Evolutionary conservation across 2,329 filamentous ascomycete genomes (phyloP).

Genomic region (Oidium heveae): DNA sequence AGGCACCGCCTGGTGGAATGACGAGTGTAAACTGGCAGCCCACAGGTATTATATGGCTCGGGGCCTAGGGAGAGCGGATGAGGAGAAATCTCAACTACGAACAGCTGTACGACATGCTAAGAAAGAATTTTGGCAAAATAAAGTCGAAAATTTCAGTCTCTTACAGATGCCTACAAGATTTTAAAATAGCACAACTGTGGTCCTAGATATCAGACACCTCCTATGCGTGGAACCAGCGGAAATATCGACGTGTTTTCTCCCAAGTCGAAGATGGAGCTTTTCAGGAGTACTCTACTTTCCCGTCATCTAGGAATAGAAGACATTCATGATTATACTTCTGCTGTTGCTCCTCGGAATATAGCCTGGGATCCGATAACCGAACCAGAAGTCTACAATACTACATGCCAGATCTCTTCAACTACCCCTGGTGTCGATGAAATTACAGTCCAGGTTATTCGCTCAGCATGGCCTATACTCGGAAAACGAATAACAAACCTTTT

Average conservation of each 20-base stretch:
- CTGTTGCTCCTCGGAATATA: not conserved
- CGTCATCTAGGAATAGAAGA: not conserved
- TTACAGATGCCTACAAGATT: not conserved
- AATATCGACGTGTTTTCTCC: too few species aligned
- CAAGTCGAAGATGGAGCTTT: too few species aligned
- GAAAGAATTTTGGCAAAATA: not conserved
- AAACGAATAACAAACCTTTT: not conserved
- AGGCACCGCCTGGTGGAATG: not conserved
- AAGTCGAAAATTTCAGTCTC: not conserved
- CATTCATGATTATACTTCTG: not conserved
- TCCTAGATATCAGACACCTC: too few species aligned
- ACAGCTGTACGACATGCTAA: not conserved
- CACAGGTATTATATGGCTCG: not conserved
- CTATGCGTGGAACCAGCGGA: too few species aligned
- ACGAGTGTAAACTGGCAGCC: not conserved
- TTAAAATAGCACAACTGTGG: too few species aligned
- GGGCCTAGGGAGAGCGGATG: not conserved
- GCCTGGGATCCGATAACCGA: not conserved
- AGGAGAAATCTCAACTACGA: not conserved
- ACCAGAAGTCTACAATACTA: not conserved
- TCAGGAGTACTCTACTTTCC: not conserved
- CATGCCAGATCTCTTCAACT: not conserved
- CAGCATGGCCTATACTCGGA: not conserved
- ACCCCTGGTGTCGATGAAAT: not conserved
- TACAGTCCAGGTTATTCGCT: not conserved